Evolutionary conservation across 2,329 filamentous ascomycete genomes (phyloP), one percentile per base, ranked within the genome.

Genomic region (Furcasterigmium sp.): DNA sequence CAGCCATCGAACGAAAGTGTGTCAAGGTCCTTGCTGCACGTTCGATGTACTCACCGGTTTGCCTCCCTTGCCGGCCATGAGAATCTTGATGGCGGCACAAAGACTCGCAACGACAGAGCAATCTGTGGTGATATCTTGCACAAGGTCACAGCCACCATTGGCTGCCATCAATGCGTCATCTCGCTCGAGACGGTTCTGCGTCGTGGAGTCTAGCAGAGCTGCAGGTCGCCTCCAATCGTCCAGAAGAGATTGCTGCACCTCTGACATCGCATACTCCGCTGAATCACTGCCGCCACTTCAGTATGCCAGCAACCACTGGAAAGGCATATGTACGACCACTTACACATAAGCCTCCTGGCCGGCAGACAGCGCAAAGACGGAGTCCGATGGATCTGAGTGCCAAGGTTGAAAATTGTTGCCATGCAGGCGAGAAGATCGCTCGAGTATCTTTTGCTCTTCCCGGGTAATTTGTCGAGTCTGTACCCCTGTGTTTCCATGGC

Each of bases 91-190:
- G 19, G 80, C 84, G 20, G 91, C 90, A 59, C 91, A 96, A 6
- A 98, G 74, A 60, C 93, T 96, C 14, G 93, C 93, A 21, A 98
- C 91, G 4, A 98, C 91, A 2, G 93, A 97, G 59, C 93, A 98
- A 61, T 98, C 93, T 1, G 91, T 94, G 5, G 91, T 91, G 46
- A 95, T 82, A 63, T 98, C 93, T 63, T 98, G 93, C 3, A 96
- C 90, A 8, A 98, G 76, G 62, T 98, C 91, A 48, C 87, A 81
- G 13, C 77, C 73, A 8, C 72, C 65, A 7, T 66, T 64, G 14
- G 75, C 69, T 37, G 67, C 63, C 80, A 87, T 87, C 10, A 77
- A 66, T 13, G 72, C 44, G 13, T 61, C 54, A 18, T 56, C 73
- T 3, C 58, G 58, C 28, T 50, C 61, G 58, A 64, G 50, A 55